Evolutionary conservation across 192 early-diverging fungal species (phyloP), one percentile per base, ranked within the genome.

Genomic region (Gonapodya prolifera): DNA sequence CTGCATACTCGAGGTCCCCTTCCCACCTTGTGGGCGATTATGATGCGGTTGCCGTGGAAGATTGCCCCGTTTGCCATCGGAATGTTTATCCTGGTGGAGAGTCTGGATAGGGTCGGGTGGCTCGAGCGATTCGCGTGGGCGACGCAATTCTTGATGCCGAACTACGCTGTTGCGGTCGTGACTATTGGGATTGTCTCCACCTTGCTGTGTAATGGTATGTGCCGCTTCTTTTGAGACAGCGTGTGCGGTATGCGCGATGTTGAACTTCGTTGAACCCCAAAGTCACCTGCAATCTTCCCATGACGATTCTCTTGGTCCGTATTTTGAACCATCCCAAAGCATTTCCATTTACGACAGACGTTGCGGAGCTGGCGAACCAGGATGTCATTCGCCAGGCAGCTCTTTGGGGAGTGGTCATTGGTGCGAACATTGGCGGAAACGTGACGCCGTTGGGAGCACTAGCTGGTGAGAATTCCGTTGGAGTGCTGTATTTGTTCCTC

Each of bases 51-150:
- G 79, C 95, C 95, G 0, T 94, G 90, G 85, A 79, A 81, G 1
- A 87, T 96, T 28, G 80, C 92, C 13, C 91, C 93, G 0, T 96
- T 96, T 81, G 83, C 89, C 13, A 80, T 95, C 33, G 91, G 93
- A 29, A 94, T 94, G 92, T 96, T 96, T 84, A 90, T 94, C 75
- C 84, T 95, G 34, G 91, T 93, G 13, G 93, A 91, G 77, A 89
- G 87, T 0, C 87, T 96, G 1, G 81, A 88, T 1, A 45, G 80
- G 31, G 80, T 84, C 8, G 91, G 91, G 0, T 94, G 92, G 93
- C 90, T 87, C 2, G 83, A 86, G 0, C 85, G 87, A 13, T 86
- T 95, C 76, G 89, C 94, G 0, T 83, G 73, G 28, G 84, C 82
- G 1, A 82, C 92, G 23, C 83, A 85, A 23, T 77, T 76, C 0